Evolutionary conservation across 1,139 yeast genomes (phyloP).

Genomic region (Suhomyces chickasaworum): DNA sequence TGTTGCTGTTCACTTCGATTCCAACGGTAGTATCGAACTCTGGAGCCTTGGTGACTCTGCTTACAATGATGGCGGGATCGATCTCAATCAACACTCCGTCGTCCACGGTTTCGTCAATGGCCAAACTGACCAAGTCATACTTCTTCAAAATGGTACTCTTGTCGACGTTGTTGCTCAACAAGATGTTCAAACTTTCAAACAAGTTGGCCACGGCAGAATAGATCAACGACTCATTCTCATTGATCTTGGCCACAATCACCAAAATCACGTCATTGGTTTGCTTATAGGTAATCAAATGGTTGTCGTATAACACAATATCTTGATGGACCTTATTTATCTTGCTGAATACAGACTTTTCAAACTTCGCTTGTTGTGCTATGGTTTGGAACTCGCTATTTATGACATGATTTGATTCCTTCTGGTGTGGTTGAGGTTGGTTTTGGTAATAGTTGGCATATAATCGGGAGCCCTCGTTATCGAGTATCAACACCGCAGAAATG

Average conservation of each 20-base stretch:
- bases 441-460: conserved; percentile 83
- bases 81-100: conserved; percentile 91
- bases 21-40: conserved; percentile 30
- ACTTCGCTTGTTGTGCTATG: conserved; percentile 66
- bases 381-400: conserved; percentile 29
- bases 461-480: conserved; percentile 82
- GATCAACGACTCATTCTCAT: conserved; percentile 84
- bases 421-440: conserved; percentile 30
- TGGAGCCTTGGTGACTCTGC: conserved; percentile 88
- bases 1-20: conserved; percentile 84
- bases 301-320: conserved; percentile 79
- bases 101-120: conserved; percentile 89
- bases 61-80: conserved; percentile 82
- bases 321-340: conserved; percentile 81
- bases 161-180: conserved; percentile 76
- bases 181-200: conserved; percentile 76
- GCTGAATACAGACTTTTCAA: conserved; percentile 70
- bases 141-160: conserved; percentile 76
- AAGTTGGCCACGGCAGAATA: conserved; percentile 78
- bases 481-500: conserved; percentile 71
- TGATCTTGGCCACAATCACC: conserved; percentile 67
- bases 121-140: conserved; percentile 82
- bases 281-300: conserved; percentile 78
- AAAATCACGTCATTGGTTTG: conserved; percentile 78
- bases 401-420: conserved; percentile 8